Conservation (phyloP, 371 early-diverging fungal species). For the Mucor indicus region DNA sequence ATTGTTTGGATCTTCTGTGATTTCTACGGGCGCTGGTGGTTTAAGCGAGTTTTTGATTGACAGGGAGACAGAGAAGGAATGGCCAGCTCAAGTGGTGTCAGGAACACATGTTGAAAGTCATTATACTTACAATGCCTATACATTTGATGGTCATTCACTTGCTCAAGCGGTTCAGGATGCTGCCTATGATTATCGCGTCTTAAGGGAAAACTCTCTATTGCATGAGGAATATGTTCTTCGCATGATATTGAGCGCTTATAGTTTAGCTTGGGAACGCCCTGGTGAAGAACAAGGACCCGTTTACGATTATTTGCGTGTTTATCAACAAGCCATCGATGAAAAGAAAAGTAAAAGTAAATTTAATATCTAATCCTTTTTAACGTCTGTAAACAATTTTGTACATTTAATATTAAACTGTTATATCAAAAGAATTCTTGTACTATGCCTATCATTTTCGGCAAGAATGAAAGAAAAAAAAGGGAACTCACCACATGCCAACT, state of each 20-base stretch:
- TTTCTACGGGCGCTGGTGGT: slow-evolving; percentile 59
- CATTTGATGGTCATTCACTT: slow-evolving; percentile 43
- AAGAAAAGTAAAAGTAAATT: too few species aligned
- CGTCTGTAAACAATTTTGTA: too few species aligned
- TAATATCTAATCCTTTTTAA: too few species aligned
- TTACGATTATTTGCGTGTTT: slow-evolving; percentile 46
- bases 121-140: slow-evolving; percentile 53
- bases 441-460: too few species aligned
- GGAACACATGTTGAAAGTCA: slow-evolving; percentile 19
- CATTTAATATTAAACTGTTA: too few species aligned
- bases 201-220: slow-evolving; percentile 17
- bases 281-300: slow-evolving; percentile 38
- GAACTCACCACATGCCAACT: too few species aligned
- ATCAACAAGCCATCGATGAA: slow-evolving; percentile 22
- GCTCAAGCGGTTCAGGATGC: slow-evolving; percentile 48
- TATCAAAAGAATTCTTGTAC: too few species aligned
- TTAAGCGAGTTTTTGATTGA: slow-evolving; percentile 57
- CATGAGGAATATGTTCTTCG: slow-evolving; percentile 43
- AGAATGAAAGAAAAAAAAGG: too few species aligned
- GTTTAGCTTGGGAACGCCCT: slow-evolving; percentile 46
- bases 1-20: slow-evolving; percentile 58
- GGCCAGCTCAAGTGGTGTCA: slow-evolving; percentile 8
- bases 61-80: slow-evolving; percentile 20
- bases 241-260: slow-evolving; percentile 43
- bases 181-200: slow-evolving; percentile 31